Conservation (phyloP, 2,329 filamentous ascomycete genomes). For the Raffaelea deltoideospora region DNA sequence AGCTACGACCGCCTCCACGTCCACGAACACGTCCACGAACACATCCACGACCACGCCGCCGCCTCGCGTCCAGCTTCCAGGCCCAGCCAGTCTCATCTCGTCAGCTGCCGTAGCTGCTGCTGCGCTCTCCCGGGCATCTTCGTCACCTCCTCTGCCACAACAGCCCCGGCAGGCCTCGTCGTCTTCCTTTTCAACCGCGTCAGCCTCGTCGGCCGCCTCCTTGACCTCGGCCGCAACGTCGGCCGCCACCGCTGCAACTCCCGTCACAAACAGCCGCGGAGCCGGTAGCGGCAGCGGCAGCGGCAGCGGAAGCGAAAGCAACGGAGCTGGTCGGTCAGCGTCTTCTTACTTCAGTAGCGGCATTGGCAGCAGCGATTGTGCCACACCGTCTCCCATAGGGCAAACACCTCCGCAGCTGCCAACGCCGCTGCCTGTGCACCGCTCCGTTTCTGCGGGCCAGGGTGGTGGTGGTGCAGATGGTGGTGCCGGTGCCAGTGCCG, state of each 20-base stretch:
- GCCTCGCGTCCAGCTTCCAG: conserved; percentile 10
- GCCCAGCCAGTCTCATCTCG: conserved; percentile 14
- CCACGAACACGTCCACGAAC: background rate
- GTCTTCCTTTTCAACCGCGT: background rate
- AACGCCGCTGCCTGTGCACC: no score
- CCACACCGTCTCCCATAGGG: conserved; percentile 16
- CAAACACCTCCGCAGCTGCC: conserved; percentile 16
- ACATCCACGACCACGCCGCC: background rate
- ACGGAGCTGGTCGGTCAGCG: conserved; percentile 4
- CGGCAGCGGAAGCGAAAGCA: conserved; percentile 1
- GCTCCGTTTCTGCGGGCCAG: no score
- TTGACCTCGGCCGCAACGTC: no score
- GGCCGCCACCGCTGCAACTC: no score
- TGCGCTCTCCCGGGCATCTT: conserved; percentile 1
- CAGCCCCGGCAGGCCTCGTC: conserved; percentile 4
- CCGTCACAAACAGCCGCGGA: no score
- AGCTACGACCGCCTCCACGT: background rate
- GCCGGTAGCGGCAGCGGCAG: no score
- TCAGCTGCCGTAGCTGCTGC: conserved; percentile 2
- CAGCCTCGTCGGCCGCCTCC: background rate
- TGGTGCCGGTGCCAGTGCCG: no score
- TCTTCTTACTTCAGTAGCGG: conserved; percentile 10
- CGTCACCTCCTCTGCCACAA: conserved; percentile 1
- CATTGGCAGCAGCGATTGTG: conserved; percentile 12
- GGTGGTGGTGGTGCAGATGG: no score